Conservation (phyloP, 495 filamentous ascomycete species). For the Tuber indicum region DNA sequence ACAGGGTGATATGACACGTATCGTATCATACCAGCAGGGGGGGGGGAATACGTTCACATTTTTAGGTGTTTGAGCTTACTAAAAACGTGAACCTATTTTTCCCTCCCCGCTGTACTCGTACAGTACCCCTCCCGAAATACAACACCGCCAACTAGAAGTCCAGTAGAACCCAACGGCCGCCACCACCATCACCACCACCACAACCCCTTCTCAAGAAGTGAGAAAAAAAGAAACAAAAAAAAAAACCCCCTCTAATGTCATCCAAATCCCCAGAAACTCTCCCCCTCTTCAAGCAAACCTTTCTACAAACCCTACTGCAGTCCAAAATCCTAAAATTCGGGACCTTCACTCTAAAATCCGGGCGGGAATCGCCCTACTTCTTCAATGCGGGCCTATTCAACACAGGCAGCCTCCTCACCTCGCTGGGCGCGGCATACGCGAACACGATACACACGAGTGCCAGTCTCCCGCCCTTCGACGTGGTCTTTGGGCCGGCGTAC, state of each 20-base stretch:
- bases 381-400: constrained; percentile 91
- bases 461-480: constrained; percentile 53
- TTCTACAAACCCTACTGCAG: constrained; percentile 64
- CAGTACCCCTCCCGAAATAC: no score
- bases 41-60: no score
- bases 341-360: constrained; percentile 82
- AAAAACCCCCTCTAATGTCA: not conserved
- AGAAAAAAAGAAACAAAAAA: not conserved
- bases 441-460: constrained; percentile 53
- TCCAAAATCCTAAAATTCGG: constrained; percentile 81
- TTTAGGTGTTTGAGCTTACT: no score
- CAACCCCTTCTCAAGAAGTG: not conserved
- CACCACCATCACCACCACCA: no score
- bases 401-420: constrained; percentile 62
- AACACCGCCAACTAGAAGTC: not conserved
- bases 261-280: constrained; percentile 37
- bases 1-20: not conserved
- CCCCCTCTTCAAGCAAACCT: constrained; percentile 49
- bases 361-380: constrained; percentile 93
- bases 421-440: constrained; percentile 73
- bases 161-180: not conserved
- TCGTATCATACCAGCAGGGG: no score
- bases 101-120: no score
- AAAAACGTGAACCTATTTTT: no score
- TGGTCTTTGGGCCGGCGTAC: constrained; percentile 83